These are phyloP conservation scores for Penicillium goetzii DNA, from an alignment of 495 filamentous ascomycete genomes.

Conservation along the genomic window DNA sequence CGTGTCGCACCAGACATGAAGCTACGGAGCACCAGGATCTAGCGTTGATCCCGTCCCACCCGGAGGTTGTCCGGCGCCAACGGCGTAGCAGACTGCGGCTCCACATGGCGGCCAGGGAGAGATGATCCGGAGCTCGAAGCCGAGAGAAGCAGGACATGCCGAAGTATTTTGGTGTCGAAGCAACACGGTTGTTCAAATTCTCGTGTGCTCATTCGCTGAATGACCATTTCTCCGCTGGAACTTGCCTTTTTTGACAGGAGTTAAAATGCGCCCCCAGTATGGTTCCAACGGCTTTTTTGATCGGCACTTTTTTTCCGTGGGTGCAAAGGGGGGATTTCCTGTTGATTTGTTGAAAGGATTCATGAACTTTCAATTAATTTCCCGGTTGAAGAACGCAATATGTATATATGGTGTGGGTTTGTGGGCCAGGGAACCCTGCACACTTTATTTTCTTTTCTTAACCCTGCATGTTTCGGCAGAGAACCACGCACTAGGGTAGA, in stretches of 20 bases:
- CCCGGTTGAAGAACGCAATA: neutral
- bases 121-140: neutral
- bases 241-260: neutral
- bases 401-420: neutral
- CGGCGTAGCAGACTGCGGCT: neutral
- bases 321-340: too few relatives aligned
- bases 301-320: neutral
- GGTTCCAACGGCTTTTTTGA: neutral
- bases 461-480: neutral
- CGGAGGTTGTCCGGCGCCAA: neutral
- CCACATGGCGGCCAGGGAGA: neutral
- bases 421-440: neutral
- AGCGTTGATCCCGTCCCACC: neutral
- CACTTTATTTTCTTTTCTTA: neutral
- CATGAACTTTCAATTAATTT: neutral
- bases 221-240: neutral
- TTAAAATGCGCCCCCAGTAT: neutral
- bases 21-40: neutral
- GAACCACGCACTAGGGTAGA: neutral
- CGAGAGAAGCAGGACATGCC: neutral
- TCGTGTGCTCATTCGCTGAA: neutral
- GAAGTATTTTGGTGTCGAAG: neutral
- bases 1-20: neutral
- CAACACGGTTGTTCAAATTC: neutral
- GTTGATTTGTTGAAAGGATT: neutral